Conservation (phyloP, 2,329 filamentous ascomycete genomes). For the Colletotrichum godetiae region DNA sequence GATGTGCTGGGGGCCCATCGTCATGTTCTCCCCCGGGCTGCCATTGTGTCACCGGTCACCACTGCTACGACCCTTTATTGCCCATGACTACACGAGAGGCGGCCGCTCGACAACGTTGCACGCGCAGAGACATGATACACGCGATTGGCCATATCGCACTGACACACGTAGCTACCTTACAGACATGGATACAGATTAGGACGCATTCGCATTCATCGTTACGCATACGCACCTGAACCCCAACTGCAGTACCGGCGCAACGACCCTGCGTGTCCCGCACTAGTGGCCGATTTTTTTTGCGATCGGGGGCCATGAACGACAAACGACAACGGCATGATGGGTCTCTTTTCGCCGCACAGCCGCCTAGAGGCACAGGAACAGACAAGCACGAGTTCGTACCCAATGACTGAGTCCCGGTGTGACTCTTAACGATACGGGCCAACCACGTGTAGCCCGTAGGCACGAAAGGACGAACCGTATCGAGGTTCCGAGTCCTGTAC, state of each 20-base stretch:
- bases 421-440: neutral
- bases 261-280: slow-evolving; percentile 5
- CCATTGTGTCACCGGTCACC: neutral
- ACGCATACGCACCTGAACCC: neutral
- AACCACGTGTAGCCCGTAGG: neutral
- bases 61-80: neutral
- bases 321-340: neutral
- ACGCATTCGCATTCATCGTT: neutral
- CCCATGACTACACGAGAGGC: neutral
- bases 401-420: neutral
- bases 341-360: too few relatives aligned
- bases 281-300: slow-evolving; percentile 22
- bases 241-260: neutral
- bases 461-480: neutral
- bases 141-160: neutral
- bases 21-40: neutral
- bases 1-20: neutral
- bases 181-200: neutral
- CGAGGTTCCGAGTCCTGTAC: neutral
- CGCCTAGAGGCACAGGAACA: neutral
- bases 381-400: neutral
- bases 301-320: slow-evolving; percentile 28
- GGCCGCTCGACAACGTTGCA: neutral
- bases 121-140: neutral
- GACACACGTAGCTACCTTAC: neutral